Evolutionary conservation across 345 rosid genomes (phyloP).

Genomic region (Populus pruinosa): DNA sequence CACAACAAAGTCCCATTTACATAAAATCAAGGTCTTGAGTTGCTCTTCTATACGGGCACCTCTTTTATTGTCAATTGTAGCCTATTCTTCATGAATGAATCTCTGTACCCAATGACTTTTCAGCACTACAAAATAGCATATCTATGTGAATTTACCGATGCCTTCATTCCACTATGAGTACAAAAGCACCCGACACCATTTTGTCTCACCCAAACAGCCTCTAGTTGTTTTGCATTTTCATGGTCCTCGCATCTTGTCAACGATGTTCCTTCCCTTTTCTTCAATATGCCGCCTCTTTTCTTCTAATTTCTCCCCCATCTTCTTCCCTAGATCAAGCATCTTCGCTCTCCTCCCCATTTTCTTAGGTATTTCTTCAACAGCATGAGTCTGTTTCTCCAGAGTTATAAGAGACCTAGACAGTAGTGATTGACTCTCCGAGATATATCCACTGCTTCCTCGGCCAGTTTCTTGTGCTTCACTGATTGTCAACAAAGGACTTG

Average conservation of each 20-base stretch:
- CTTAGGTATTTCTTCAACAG: constrained; percentile 54
- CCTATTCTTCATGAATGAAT: background rate
- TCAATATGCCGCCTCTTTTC: constrained; percentile 85
- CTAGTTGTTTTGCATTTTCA: constrained; percentile 15
- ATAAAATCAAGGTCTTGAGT: background rate
- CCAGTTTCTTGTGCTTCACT: constrained; percentile 31
- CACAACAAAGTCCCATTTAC: background rate
- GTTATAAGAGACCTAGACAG: constrained; percentile 24
- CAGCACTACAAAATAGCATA: background rate
- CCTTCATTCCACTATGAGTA: background rate
- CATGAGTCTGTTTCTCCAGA: constrained; percentile 22
- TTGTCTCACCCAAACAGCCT: background rate
- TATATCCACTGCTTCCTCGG: constrained; percentile 18
- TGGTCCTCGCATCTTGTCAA: constrained; percentile 81
- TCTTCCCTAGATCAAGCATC: constrained; percentile 81
- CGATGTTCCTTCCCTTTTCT: constrained; percentile 68
- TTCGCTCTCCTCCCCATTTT: constrained; percentile 62
- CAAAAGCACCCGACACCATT: background rate
- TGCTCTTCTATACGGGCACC: too few relatives aligned
- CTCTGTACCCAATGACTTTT: background rate
- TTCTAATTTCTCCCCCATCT: constrained; percentile 85
- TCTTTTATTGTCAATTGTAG: too few relatives aligned
- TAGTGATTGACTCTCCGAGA: constrained; percentile 24
- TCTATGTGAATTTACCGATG: background rate
- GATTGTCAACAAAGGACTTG: constrained; percentile 44